These are phyloP conservation scores for Fraxinus latifolia DNA, from an alignment of 305 asterid species.

Conservation along the genomic window DNA sequence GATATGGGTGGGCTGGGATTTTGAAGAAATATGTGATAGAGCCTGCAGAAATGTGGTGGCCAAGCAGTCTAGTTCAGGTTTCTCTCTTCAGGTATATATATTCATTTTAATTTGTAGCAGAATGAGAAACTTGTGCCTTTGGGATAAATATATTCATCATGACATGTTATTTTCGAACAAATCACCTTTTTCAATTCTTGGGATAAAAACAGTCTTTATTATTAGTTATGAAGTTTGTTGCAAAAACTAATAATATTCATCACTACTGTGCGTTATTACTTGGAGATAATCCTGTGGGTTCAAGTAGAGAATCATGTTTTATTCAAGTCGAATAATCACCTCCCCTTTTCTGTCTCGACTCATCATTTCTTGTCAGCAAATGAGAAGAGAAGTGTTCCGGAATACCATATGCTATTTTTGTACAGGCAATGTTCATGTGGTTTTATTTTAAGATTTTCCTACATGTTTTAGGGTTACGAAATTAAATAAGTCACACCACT, in stretches of 20 bases:
- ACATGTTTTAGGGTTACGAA: background rate
- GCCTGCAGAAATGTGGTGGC: constrained; percentile 96
- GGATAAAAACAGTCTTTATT: no score
- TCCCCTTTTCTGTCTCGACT: background rate
- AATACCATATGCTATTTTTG: background rate
- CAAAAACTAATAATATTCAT: no score
- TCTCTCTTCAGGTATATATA: constrained; percentile 59
- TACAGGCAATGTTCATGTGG: background rate
- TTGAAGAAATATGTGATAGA: constrained; percentile 68
- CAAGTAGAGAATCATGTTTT: background rate
- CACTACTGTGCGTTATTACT: background rate
- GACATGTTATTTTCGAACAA: background rate
- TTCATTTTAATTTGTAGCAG: no score
- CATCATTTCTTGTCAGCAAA: background rate
- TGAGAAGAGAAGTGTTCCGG: background rate
- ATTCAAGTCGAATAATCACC: no score
- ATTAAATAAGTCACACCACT: background rate
- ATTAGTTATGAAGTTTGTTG: no score
- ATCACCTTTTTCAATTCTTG: background rate
- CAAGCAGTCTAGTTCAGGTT: constrained; percentile 70
- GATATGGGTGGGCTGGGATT: constrained; percentile 90
- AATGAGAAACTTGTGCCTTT: no score
- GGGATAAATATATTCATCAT: background rate
- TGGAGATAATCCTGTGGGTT: background rate
- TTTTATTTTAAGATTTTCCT: background rate